phyloP scores from a whole-genome alignment of 129 eudicot species.

The Centaurea solstitialis region DNA sequence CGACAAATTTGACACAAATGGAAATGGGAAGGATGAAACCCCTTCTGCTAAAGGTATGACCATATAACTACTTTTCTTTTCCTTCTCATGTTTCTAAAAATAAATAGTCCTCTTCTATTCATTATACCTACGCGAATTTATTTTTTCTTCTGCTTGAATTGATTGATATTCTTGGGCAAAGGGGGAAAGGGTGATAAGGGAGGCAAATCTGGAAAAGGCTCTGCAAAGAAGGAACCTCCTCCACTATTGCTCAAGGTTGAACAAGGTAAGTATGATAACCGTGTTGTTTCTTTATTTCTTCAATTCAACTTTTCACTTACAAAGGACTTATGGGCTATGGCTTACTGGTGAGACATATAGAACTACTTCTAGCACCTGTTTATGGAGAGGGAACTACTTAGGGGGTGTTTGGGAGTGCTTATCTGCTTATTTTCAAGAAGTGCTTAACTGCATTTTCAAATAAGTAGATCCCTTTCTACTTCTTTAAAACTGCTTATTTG shows the following conservation, averaged over 20 bases:
- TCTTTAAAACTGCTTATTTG: too few species aligned
- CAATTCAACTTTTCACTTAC: neutral
- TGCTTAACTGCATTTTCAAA: too few species aligned
- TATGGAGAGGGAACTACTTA: too few species aligned
- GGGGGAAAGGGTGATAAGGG: conserved; percentile 71
- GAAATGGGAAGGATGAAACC: conserved; percentile 44
- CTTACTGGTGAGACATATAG: neutral
- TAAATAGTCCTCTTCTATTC: neutral
- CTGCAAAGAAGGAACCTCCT: conserved; percentile 51
- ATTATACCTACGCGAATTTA: neutral
- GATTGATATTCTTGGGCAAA: conserved; percentile 28
- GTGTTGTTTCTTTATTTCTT: neutral
- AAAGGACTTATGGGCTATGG: neutral
- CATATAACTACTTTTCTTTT: conserved; percentile 6
- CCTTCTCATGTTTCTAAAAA: neutral
- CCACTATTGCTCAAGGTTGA: conserved; percentile 59
- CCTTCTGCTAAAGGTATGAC: conserved; percentile 34
- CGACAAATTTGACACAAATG: conserved; percentile 26
- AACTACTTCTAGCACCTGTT: neutral
- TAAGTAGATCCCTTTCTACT: too few species aligned
- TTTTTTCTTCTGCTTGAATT: conserved; percentile 2
- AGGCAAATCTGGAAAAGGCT: conserved; percentile 43
- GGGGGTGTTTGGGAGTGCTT: too few species aligned
- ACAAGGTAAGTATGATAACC: conserved; percentile 49
- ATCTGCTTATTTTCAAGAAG: too few species aligned